Conservation (phyloP, 1,284 basidiomycete genomes). For the Apiotrichum montevideense region DNA sequence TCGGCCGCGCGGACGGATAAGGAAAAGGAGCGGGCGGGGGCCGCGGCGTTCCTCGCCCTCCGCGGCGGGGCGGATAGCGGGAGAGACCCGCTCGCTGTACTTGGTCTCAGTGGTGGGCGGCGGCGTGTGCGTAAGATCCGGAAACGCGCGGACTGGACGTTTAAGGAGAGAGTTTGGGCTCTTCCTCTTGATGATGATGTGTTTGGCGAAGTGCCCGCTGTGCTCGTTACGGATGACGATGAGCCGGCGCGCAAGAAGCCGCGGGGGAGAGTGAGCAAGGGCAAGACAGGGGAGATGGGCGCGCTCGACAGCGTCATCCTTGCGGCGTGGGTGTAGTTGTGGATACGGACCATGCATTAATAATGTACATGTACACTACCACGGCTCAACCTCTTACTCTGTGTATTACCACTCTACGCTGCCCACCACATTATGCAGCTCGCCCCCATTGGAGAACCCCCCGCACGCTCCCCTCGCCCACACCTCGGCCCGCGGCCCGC, state of each 20-base stretch:
- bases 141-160: constrained; percentile 9
- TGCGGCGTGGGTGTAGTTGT: not conserved
- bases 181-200: no score
- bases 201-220: not conserved
- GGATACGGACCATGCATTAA: no score
- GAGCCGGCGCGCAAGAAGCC: not conserved
- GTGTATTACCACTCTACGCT: no score
- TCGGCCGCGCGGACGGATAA: not conserved
- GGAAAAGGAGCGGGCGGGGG: constrained; percentile 18
- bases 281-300: not conserved
- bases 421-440: no score
- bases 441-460: no score
- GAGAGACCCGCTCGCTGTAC: not conserved
- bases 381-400: no score
- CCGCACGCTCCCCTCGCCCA: not conserved
- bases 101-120: not conserved
- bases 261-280: not conserved
- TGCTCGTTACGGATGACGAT: constrained; percentile 1
- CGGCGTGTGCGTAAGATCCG: not conserved
- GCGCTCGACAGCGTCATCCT: constrained; percentile 1
- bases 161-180: constrained; percentile 8
- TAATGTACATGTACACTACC: no score
- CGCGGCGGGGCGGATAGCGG: constrained; percentile 2
- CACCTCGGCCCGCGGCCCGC: not conserved
- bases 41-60: constrained; percentile 35